These are phyloP conservation scores for Penicillium argentinense DNA, from an alignment of 495 filamentous ascomycete species.

Conservation along the genomic window DNA sequence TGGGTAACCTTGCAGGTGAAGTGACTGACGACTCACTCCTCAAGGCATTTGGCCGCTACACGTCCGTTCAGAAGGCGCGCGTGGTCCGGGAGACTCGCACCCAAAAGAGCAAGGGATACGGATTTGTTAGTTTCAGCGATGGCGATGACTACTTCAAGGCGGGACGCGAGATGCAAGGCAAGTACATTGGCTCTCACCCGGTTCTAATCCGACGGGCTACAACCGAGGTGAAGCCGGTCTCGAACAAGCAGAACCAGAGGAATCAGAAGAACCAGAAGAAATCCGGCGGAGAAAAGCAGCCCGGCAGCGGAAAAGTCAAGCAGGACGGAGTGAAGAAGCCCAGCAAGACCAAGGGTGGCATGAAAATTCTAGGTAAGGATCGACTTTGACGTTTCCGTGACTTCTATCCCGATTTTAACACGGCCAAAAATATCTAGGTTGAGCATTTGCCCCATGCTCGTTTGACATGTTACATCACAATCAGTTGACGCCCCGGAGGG, in stretches of 20 bases:
- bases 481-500: no score
- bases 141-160: conserved; percentile 94
- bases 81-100: conserved; percentile 96
- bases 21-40: conserved; percentile 93
- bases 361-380: conserved; percentile 71
- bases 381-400: not conserved
- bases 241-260: conserved; percentile 46
- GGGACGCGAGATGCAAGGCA: conserved; percentile 96
- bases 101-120: conserved; percentile 92
- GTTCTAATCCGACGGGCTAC: conserved; percentile 81
- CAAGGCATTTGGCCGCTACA: conserved; percentile 89
- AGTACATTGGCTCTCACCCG: conserved; percentile 97
- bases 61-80: conserved; percentile 84
- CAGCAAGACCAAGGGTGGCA: conserved; percentile 74
- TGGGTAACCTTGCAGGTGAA: conserved; percentile 97
- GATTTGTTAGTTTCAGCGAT: conserved; percentile 93
- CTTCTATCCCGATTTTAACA: not conserved
- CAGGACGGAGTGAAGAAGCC: conserved; percentile 76
- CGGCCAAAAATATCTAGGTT: no score
- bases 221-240: conserved; percentile 79
- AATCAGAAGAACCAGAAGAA: conserved; percentile 50
- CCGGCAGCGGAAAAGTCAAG: conserved; percentile 39
- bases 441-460: no score
- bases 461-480: no score
- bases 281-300: conserved; percentile 32